A percentile compares a stretch with the other conserved stretches of the same genome.
phyloP scores from a whole-genome alignment of 2,329 filamentous ascomycete species.

The Penicillium paneum region DNA sequence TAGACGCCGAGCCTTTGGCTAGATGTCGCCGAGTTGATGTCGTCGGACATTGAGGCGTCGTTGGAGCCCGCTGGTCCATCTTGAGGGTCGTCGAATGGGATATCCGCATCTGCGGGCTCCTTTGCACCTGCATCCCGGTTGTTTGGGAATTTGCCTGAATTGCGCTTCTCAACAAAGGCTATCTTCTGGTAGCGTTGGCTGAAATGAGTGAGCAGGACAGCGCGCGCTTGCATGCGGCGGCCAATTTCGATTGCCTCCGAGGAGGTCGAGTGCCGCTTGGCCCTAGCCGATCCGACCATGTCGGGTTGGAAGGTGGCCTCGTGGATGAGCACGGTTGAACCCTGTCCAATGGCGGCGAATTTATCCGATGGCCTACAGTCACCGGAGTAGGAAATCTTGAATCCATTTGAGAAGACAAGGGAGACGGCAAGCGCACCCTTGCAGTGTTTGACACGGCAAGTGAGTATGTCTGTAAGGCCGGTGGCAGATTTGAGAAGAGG shows the following conservation, averaged over 20 bases:
- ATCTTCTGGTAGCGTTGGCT: slow-evolving; percentile 85
- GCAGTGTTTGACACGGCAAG: slow-evolving; percentile 73
- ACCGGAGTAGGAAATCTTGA: slow-evolving; percentile 89
- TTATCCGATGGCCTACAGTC: slow-evolving; percentile 76
- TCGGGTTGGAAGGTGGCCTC: slow-evolving; percentile 96
- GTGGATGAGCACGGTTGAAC: slow-evolving; percentile 82
- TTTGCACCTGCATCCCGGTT: slow-evolving; percentile 8
- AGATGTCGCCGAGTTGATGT: slow-evolving; percentile 11
- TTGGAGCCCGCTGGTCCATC: slow-evolving; percentile 6
- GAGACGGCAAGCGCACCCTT: slow-evolving; percentile 71
- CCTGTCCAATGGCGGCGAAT: slow-evolving; percentile 69
- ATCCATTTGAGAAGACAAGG: slow-evolving; percentile 71
- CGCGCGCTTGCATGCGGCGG: slow-evolving; percentile 70
- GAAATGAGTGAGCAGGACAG: slow-evolving; percentile 89
- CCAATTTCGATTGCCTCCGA: slow-evolving; percentile 79
- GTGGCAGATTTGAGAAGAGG: slow-evolving; percentile 50
- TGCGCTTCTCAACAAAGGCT: slow-evolving; percentile 48
- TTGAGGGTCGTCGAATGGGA: slow-evolving; percentile 29
- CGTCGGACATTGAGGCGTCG: slow-evolving; percentile 12
- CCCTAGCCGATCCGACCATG: slow-evolving; percentile 69
- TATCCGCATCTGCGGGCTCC: slow-evolving; percentile 22
- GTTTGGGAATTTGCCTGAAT: slow-evolving; percentile 11
- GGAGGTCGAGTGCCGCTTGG: slow-evolving; percentile 89
- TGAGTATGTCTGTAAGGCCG: slow-evolving; percentile 65
- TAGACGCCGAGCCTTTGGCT: background rate